A percentile compares a stretch with the other conserved stretches of the same genome.
phyloP scores from a whole-genome alignment of 1,284 basidiomycete species.

The Ustilago cynodontis region DNA sequence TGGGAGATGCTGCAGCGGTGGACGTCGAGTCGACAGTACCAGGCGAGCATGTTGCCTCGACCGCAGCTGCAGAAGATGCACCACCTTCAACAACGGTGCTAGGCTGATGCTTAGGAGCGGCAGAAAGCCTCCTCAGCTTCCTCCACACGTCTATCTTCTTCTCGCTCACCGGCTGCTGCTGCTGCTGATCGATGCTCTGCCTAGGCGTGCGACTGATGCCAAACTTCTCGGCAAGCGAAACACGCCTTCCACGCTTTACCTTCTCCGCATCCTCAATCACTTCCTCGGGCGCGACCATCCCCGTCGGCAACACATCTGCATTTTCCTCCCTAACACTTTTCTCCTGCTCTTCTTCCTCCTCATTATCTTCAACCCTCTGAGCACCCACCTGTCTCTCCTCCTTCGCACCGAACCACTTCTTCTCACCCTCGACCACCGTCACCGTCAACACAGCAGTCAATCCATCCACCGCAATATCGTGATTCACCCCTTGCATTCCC shows the following conservation, averaged over 20 bases:
- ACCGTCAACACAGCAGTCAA: conserved; percentile 58
- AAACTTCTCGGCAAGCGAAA: conserved; percentile 15
- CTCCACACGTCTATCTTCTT: conserved; percentile 19
- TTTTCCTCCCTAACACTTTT: neutral
- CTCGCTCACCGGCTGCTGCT: neutral
- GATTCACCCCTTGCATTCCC: conserved; percentile 74
- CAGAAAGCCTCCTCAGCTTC: conserved; percentile 16
- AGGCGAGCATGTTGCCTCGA: neutral
- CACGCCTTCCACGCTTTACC: conserved; percentile 2
- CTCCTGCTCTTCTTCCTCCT: neutral
- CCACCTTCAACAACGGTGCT: neutral
- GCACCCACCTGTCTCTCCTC: neutral
- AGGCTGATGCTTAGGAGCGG: conserved; percentile 16
- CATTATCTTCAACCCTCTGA: neutral
- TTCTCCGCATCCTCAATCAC: neutral
- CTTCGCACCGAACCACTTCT: conserved; percentile 13
- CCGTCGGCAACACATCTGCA: neutral
- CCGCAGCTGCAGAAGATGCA: neutral
- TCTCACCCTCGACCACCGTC: conserved; percentile 21
- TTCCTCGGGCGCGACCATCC: neutral
- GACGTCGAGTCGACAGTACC: conserved; percentile 13
- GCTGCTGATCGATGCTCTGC: conserved; percentile 8
- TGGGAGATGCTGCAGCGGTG: conserved; percentile 6
- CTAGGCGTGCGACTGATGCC: conserved; percentile 9
- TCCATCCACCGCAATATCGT: conserved; percentile 69